Evolutionary conservation across 2,329 filamentous ascomycete species (phyloP), one percentile per base, ranked within the genome.

Genomic region (Knoxdaviesia proteae): DNA sequence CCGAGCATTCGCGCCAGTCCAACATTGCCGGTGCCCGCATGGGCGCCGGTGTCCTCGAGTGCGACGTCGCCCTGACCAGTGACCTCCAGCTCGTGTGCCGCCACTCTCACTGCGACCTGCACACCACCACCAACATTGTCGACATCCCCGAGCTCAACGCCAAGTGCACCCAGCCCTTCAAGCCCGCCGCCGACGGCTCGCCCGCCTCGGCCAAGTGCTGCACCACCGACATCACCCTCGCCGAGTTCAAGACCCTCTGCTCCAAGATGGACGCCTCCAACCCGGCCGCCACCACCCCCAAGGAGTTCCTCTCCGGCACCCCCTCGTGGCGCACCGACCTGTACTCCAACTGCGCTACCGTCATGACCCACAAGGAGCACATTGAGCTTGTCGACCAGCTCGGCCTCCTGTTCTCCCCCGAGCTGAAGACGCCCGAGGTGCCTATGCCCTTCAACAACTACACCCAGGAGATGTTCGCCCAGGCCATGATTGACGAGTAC

Each of bases 241-340:
- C 64, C 39, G 79, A 83, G 57, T 81, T 73, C 63, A 71, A 74
- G 56, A 62, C 66, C 5, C 68, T 83, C 5, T 83, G 78, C 58
- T 69, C 68, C 51, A 81, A 80, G 59, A 80, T 80, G 74, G 78
- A 83, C 52, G 69, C 69, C 41, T 69, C 59, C 53, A 74, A 78
- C 51, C 56, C 63, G 48, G 65, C 61, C 39, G 77, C 74, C 34
- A 68, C 68, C 20, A 80, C 67, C 2, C 59, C 70, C 0, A 55
- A 62, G 35, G 68, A 71, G 49, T 79, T 68, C 58, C 67, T 74
- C 45, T 58, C 62, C 50, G 71, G 72, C 44, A 77, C 72, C 0
- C 67, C 73, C 0, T 58, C 56, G 48, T 81, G 69, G 66, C 67
- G 76, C 37, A 80, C 77, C 32, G 71, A 80, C 48, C 60, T 81